These are phyloP conservation scores for Lepidium sativum DNA, from an alignment of 345 rosid genomes.

Conservation along the genomic window DNA sequence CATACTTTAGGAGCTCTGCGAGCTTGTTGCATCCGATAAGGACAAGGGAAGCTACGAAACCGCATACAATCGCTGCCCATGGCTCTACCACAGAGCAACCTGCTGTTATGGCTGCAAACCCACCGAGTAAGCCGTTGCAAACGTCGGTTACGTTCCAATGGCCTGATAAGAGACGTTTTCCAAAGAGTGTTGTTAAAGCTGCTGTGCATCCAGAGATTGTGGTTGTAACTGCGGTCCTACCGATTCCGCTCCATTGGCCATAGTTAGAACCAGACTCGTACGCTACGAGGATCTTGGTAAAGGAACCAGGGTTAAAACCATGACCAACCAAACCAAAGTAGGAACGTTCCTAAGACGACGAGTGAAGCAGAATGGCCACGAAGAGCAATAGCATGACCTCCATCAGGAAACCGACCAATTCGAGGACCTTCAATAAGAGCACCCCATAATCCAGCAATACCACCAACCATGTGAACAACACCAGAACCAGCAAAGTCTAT, in stretches of 20 bases:
- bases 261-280: conserved; percentile 32
- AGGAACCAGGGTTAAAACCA: conserved; percentile 73
- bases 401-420: conserved; percentile 48
- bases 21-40: conserved; percentile 67
- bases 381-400: conserved; percentile 27
- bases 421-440: conserved; percentile 73
- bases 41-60: conserved; percentile 68
- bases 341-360: conserved; percentile 63
- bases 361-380: conserved; percentile 73
- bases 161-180: conserved; percentile 59
- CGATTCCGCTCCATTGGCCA: conserved; percentile 83
- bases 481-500: conserved; percentile 80
- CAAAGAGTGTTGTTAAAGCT: conserved; percentile 81
- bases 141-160: conserved; percentile 93
- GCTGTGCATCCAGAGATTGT: conserved; percentile 86
- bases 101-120: conserved; percentile 79
- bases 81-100: conserved; percentile 91
- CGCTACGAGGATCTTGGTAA: conserved; percentile 33
- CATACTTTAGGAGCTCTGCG: conserved; percentile 48
- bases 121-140: conserved; percentile 84
- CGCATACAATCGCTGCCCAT: conserved; percentile 86
- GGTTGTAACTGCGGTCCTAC: conserved; percentile 88
- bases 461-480: conserved; percentile 76
- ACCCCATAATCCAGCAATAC: conserved; percentile 76
- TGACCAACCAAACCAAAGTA: conserved; percentile 88